Evolutionary conservation across 441 rosid species (phyloP).

Genomic region (Theobroma grandiflorum): DNA sequence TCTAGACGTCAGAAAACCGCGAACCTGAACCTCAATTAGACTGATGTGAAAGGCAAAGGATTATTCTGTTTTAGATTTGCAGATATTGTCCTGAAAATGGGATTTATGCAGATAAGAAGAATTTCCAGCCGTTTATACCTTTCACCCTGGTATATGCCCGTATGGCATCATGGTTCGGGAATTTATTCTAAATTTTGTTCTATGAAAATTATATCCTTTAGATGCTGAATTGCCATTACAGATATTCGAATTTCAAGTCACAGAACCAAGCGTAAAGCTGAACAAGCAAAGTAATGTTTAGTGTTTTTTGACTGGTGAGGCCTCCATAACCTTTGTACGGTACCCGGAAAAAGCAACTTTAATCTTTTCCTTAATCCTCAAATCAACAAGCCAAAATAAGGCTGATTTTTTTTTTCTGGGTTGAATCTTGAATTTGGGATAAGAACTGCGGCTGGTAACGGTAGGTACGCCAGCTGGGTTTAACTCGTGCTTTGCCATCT

Average conservation of each 20-base stretch:
- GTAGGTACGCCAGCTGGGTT: slow-evolving; percentile 3
- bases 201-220: not conserved
- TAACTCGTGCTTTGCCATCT: not conserved
- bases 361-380: not conserved
- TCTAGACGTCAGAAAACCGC: not conserved
- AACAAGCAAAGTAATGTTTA: not conserved
- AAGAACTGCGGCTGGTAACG: not conserved
- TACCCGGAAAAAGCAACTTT: not conserved
- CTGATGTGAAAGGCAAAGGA: not conserved
- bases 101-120: slow-evolving; percentile 10
- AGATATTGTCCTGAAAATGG: not conserved
- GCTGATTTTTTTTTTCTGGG: not conserved
- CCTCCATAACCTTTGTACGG: not conserved
- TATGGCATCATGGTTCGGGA: not conserved
- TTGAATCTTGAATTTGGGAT: not conserved
- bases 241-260: not conserved
- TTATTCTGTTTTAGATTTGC: not conserved
- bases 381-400: not conserved
- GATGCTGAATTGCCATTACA: not conserved
- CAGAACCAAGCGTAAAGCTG: not conserved
- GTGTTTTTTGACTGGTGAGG: not conserved
- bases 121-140: not conserved
- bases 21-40: not conserved
- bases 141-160: not conserved
- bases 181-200: slow-evolving; percentile 17